Evolutionary conservation across 352 stramenopile genomes (phyloP).

Genomic region (Phytophthora lateralis): DNA sequence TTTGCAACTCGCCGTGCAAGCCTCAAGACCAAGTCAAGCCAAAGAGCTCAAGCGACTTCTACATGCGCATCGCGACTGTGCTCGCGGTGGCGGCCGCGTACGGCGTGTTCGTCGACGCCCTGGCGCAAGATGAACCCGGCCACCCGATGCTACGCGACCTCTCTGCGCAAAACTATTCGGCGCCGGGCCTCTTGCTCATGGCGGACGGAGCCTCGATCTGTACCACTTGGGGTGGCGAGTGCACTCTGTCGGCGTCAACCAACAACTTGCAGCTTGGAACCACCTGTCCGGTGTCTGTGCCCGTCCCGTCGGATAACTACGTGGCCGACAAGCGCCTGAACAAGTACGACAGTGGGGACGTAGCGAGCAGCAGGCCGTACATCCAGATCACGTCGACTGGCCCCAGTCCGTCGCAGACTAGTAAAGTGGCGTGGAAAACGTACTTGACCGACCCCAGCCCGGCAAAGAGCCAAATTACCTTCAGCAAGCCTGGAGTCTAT

Average conservation of each 20-base stretch:
- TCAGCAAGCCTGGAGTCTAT: slow-evolving; percentile 49
- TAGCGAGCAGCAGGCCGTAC: background rate
- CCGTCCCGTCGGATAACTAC: slow-evolving; percentile 65
- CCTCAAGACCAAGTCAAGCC: slow-evolving; percentile 6
- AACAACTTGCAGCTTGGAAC: slow-evolving; percentile 12
- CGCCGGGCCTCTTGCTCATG: background rate
- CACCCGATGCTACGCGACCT: slow-evolving; percentile 12
- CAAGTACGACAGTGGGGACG: slow-evolving; percentile 12
- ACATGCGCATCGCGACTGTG: slow-evolving; percentile 25
- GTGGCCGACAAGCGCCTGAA: slow-evolving; percentile 46
- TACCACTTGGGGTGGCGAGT: background rate
- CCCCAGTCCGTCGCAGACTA: background rate
- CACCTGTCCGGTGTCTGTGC: slow-evolving; percentile 15
- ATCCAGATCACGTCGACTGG: slow-evolving; percentile 15
- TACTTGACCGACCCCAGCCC: slow-evolving; percentile 35
- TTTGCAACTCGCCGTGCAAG: slow-evolving; percentile 11
- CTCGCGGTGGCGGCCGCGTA: slow-evolving; percentile 15
- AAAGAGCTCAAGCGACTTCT: background rate
- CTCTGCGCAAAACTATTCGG: background rate
- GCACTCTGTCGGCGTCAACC: background rate
- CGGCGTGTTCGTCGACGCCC: slow-evolving; percentile 7
- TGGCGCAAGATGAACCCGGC: slow-evolving; percentile 5
- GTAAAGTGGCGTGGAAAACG: slow-evolving; percentile 33
- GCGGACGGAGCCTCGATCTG: background rate
- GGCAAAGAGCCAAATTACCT: slow-evolving; percentile 38